phyloP scores from a whole-genome alignment of 257 asterid genomes.

The Primulina eburnea region DNA sequence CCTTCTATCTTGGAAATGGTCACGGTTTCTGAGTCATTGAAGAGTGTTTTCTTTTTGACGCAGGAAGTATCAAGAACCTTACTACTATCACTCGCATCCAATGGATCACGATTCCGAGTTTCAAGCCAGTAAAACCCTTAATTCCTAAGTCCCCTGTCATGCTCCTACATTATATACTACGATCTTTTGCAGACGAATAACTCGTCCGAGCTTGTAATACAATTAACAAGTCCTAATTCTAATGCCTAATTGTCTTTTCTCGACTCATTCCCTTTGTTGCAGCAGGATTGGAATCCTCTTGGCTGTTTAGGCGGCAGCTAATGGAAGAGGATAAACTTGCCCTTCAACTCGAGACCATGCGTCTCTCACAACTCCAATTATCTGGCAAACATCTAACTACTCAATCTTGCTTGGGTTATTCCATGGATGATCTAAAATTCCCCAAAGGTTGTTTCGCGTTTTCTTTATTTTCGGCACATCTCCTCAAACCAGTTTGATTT shows the following conservation, averaged over 20 bases:
- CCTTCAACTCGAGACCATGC: slow-evolving; percentile 53
- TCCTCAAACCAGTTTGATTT: background rate
- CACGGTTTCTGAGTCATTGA: background rate
- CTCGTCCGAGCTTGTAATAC: background rate
- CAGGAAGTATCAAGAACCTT: slow-evolving; percentile 65
- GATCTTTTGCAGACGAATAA: background rate
- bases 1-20: background rate
- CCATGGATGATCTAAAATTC: slow-evolving; percentile 48
- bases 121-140: slow-evolving; percentile 46
- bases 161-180: background rate
- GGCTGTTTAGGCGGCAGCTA: slow-evolving; percentile 44
- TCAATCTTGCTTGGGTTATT: slow-evolving; percentile 38
- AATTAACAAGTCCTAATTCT: no score
- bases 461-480: background rate
- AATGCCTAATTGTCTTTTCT: background rate
- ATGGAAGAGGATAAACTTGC: slow-evolving; percentile 47
- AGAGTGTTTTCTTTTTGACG: slow-evolving; percentile 22
- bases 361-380: slow-evolving; percentile 57
- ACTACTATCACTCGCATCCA: slow-evolving; percentile 40
- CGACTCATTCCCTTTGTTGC: background rate
- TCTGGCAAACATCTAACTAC: slow-evolving; percentile 33
- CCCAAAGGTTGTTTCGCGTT: slow-evolving; percentile 43
- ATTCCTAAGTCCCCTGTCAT: background rate
- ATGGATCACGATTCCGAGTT: slow-evolving; percentile 39
- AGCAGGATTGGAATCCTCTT: slow-evolving; percentile 53